Evolutionary conservation across 306 rosid species (phyloP), one percentile per base, ranked within the genome.

Genomic region (Glycine soja): DNA sequence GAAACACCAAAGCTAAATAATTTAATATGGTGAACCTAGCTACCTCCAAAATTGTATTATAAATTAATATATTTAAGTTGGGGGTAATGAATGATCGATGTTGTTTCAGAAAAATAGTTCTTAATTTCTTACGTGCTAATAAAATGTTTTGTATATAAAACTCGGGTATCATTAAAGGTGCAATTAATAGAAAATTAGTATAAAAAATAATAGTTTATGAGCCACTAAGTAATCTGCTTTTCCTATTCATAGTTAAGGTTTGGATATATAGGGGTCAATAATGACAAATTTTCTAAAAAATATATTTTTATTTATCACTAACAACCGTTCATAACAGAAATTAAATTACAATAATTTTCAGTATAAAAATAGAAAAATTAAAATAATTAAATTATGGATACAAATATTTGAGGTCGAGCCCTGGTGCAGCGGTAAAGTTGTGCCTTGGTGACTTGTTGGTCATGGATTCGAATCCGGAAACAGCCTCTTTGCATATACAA

Each of bases 21-120:
- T 24, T 72, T 48, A 50, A 70, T 62, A 51, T 18, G 30, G n/a
- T 75, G 48, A 86, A 85, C 83, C 86, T 68, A 86, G 81, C 72
- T 73, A 50, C 87, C 81, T 74, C 78, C 53, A 80, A 84, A 70
- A 53, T 70, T 46, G 0, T 61, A 59, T 48, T 58, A 16, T 75
- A 69, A 54, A 48, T 43, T 11, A 71, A 34, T 79, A 57, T 16
- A 30, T 69, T 8, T 66, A 66, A 42, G 54, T 58, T 57, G 12
- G 61, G 59, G 24, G 38, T 42, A 32, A 57, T 47, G 38, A 70
- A 59, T 9, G 51, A 54, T 54, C 10, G 16, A 54, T 70, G n/a
- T 32, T 61, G 8, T 24, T 59, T 5, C 2, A 61, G 42, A 30
- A 59, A 19, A 59, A 19, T 63, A 3, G 14, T 62, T 58, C 46